Percentiles rank a stretch among this genome's conserved stretches.
Evolutionary conservation across 129 eudicot genomes (phyloP).

Genomic region (Artemisia annua): DNA sequence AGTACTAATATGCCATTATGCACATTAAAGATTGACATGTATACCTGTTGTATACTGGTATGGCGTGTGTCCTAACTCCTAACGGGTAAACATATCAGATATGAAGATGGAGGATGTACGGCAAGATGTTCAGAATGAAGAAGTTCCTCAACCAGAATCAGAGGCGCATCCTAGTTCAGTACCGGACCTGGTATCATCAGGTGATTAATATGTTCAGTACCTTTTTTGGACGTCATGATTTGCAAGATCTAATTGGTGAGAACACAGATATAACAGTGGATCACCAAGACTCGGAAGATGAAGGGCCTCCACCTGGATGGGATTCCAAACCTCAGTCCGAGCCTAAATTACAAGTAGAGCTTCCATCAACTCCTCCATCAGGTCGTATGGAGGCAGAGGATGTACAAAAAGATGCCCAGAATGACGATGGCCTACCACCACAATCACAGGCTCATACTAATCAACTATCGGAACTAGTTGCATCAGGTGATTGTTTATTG

Average conservation of each 20-base stretch:
- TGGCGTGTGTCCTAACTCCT: too few species aligned
- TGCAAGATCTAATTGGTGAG: slow-evolving; percentile 1
- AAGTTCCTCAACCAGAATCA: slow-evolving; percentile 44
- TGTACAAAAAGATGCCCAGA: slow-evolving; percentile 11
- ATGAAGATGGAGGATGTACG: slow-evolving; percentile 33
- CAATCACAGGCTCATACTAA: background rate
- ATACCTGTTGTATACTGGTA: too few species aligned
- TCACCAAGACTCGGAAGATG: slow-evolving; percentile 28
- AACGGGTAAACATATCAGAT: slow-evolving; percentile 15
- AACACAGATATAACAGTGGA: slow-evolving; percentile 28
- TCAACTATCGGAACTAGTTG: slow-evolving; percentile 11
- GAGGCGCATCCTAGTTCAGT: slow-evolving; percentile 12
- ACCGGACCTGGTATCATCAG: slow-evolving; percentile 25
- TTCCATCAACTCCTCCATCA: slow-evolving; percentile 12
- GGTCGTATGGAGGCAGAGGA: slow-evolving; percentile 32
- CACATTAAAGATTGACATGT: background rate
- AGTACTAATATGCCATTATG: background rate
- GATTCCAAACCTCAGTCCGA: slow-evolving; percentile 29
- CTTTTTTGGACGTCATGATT: background rate
- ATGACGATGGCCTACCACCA: slow-evolving; percentile 35
- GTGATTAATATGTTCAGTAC: too few species aligned
- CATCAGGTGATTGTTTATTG: slow-evolving; percentile 31
- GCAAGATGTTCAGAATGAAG: slow-evolving; percentile 37
- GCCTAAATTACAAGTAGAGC: slow-evolving; percentile 4
- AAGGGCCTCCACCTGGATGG: slow-evolving; percentile 48